Evolutionary conservation across 2,329 filamentous ascomycete species (phyloP).

Genomic region (Penicillium sp.): DNA sequence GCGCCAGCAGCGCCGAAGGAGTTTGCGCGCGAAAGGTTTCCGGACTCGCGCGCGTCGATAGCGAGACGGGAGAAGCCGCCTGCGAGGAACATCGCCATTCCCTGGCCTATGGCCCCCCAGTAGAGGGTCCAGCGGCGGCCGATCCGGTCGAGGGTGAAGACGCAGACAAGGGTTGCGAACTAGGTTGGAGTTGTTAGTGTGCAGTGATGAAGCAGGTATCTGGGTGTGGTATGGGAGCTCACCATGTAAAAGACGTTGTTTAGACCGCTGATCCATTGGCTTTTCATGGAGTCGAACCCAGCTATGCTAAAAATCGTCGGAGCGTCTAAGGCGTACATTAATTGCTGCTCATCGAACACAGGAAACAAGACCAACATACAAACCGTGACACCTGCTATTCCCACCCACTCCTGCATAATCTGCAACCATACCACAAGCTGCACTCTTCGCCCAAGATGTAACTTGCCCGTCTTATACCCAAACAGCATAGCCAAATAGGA

Average conservation of each 20-base stretch:
- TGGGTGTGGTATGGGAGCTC: slow-evolving; percentile 10
- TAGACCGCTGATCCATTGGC: slow-evolving; percentile 66
- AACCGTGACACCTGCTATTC: slow-evolving; percentile 72
- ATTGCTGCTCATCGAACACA: neutral
- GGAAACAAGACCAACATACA: slow-evolving; percentile 38
- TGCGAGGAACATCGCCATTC: slow-evolving; percentile 69
- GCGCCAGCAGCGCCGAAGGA: slow-evolving; percentile 68
- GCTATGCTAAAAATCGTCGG: slow-evolving; percentile 69
- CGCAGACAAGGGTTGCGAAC: slow-evolving; percentile 70
- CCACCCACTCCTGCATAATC: slow-evolving; percentile 72
- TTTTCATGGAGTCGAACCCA: slow-evolving; percentile 65
- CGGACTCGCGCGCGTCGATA: slow-evolving; percentile 54
- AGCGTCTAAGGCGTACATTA: slow-evolving; percentile 36
- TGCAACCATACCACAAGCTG: slow-evolving; percentile 74
- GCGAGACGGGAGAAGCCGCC: slow-evolving; percentile 65
- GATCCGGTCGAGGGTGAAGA: slow-evolving; percentile 72
- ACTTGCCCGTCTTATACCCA: slow-evolving; percentile 66
- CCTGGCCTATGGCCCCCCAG: slow-evolving; percentile 69
- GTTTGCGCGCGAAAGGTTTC: slow-evolving; percentile 52
- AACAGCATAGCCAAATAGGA: slow-evolving; percentile 71
- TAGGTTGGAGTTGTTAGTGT: slow-evolving; percentile 31
- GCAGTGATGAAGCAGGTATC: neutral
- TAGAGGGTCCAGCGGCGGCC: slow-evolving; percentile 72
- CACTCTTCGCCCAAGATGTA: slow-evolving; percentile 70
- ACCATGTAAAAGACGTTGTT: slow-evolving; percentile 63